Evolutionary conservation across 805 yeast genomes (phyloP), one percentile per base, ranked within the genome.

Genomic region (Komagataella pastoris): DNA sequence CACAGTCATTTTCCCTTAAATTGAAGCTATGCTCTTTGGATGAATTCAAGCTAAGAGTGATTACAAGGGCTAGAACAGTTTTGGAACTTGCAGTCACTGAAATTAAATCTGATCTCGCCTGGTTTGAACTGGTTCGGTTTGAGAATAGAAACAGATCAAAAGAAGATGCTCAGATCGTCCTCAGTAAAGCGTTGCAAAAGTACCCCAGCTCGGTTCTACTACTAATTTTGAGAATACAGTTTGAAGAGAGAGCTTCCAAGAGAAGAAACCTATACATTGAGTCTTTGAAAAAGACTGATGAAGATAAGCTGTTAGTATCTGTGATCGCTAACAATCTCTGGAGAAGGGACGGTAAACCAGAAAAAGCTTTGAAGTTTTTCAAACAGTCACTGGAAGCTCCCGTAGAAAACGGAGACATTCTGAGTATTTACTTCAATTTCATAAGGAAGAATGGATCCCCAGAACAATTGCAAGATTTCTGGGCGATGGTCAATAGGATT

Each of bases 341-440:
- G 82, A 30, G 19, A 23, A 59, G 68, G 1, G 84, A 79, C 23
- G 83, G 85, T 0, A 85, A 85, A 56, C 64, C 73, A 23, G 66
- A 74, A 1, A 83, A 81, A 56, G 87, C 95, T 0, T 68, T 71
- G 52, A 73, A 81, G 12, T 90, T 96, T 88, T 77, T 88, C 52
- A 83, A 83, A 49, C 71, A 85, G 51, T 85, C 93, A 0, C 61
- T 83, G 8, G 69, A 66, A n/a, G 69, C 72, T 2, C 80, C 81
- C 52, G 63, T 69, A 1, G 69, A 65, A n/a, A 76, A 71, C 60
- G 97, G 96, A 3, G 97, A 90, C 64, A 65, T 74, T 2, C 88
- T 95, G 85, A 76, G 80, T 0, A 83, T 88, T 83, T 59, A 72
- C 49, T 78, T 76, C 57, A 69, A 72, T 24, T 78, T 75, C 55